Conservation (phyloP, 129 eudicot genomes). For the Solidago caesia region DNA sequence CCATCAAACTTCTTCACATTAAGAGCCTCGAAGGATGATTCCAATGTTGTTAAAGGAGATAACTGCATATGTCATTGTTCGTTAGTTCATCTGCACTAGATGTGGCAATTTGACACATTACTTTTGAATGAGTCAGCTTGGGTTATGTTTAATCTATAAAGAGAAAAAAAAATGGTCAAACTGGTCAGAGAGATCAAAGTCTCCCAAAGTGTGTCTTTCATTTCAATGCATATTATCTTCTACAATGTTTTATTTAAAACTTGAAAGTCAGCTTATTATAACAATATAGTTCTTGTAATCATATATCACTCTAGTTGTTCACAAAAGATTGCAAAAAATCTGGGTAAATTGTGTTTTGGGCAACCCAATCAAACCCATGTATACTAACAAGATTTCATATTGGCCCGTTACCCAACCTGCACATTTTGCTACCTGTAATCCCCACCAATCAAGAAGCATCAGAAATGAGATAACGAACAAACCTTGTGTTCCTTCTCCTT, state of each 20-base stretch:
- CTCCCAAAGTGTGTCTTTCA: background rate
- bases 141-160: background rate
- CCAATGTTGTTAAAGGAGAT: constrained; percentile 67
- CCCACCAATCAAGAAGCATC: background rate
- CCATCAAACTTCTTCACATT: constrained; percentile 89
- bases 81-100: constrained; percentile 16
- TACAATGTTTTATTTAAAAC: background rate
- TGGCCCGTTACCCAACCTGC: background rate
- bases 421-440: background rate
- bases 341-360: background rate
- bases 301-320: background rate
- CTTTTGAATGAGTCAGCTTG: background rate
- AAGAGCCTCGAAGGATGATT: constrained; percentile 64
- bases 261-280: background rate
- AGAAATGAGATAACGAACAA: background rate
- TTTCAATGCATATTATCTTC: background rate
- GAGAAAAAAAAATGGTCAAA: background rate
- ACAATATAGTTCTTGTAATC: background rate
- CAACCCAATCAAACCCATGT: background rate
- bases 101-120: background rate
- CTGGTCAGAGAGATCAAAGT: background rate
- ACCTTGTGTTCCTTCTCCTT: constrained; percentile 55
- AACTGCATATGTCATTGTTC: constrained; percentile 31
- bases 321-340: too few species aligned
- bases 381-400: background rate